Evolutionary conservation across 768 basidiomycete species (phyloP).

Genomic region (Leccinum obscurum): DNA sequence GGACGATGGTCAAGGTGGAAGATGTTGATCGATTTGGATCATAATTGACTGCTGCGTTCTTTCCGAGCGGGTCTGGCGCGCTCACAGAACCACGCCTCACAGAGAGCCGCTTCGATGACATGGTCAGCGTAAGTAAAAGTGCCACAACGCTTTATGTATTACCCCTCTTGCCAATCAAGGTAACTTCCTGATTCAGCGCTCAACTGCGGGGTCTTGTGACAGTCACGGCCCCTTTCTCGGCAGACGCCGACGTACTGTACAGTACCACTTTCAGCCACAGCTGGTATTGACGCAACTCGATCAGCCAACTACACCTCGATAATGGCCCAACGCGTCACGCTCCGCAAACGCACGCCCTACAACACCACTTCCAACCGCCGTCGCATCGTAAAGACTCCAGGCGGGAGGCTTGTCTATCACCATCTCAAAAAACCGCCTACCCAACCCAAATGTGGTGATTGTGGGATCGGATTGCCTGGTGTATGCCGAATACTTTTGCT

Average conservation of each 20-base stretch:
- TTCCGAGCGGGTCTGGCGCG: slow-evolving; percentile 68
- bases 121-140: background rate
- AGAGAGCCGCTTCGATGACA: slow-evolving; percentile 38
- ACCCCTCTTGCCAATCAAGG: background rate
- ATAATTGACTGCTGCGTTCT: slow-evolving; percentile 51
- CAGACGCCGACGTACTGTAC: slow-evolving; percentile 22
- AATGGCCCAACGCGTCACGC: slow-evolving; percentile 99
- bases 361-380: slow-evolving; percentile 97
- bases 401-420: slow-evolving; percentile 97
- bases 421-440: slow-evolving; percentile 93
- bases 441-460: slow-evolving; percentile 98
- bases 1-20: slow-evolving; percentile 73
- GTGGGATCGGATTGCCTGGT: slow-evolving; percentile 90
- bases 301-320: slow-evolving; percentile 10
- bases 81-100: slow-evolving; percentile 65
- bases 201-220: background rate
- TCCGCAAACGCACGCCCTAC: slow-evolving; percentile 97
- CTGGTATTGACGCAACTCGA: background rate
- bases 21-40: slow-evolving; percentile 56
- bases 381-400: slow-evolving; percentile 96
- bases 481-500: slow-evolving; percentile 51
- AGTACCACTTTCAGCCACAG: slow-evolving; percentile 27
- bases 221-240: slow-evolving; percentile 8
- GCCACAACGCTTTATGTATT: background rate
- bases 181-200: slow-evolving; percentile 8